A percentile compares a stretch with the other conserved stretches of the same genome.
Conservation (phyloP, 2,329 filamentous ascomycete genomes). For the Colletotrichum lindemuthianum region DNA sequence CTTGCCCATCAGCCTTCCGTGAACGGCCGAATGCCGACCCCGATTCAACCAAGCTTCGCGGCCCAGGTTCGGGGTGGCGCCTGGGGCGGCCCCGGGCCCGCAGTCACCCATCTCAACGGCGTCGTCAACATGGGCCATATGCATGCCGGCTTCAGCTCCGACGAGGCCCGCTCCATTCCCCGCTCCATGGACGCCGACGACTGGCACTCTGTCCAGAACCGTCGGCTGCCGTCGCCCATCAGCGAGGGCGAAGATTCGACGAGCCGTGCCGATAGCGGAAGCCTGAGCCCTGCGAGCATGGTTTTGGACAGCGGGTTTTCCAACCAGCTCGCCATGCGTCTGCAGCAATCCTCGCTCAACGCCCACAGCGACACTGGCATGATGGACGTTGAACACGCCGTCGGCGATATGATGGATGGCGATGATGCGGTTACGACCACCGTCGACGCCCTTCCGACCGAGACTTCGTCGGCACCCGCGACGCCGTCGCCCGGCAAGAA, state of each 20-base stretch:
- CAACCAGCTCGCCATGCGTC: conserved; percentile 47
- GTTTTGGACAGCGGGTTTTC: conserved; percentile 46
- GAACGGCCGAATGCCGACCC: conserved; percentile 65
- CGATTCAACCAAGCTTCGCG: conserved; percentile 68
- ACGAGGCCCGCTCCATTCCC: conserved; percentile 57
- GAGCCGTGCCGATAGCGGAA: conserved; percentile 38
- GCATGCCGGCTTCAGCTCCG: conserved; percentile 47
- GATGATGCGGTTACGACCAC: conserved; percentile 22
- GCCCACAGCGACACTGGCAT: conserved; percentile 41
- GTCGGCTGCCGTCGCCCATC: conserved; percentile 68
- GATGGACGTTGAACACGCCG: conserved; percentile 44
- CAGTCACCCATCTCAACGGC: conserved; percentile 46
- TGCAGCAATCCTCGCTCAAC: conserved; percentile 41
- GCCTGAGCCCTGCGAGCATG: conserved; percentile 47
- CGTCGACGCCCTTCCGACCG: conserved; percentile 23
- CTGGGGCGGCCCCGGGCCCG: conserved; percentile 50
- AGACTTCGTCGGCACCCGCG: conserved; percentile 42
- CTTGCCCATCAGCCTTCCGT: conserved; percentile 35
- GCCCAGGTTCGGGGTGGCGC: conserved; percentile 63
- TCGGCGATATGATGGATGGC: background rate
- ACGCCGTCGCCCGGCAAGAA: conserved; percentile 58
- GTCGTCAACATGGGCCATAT: conserved; percentile 52
- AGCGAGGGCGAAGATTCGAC: conserved; percentile 62
- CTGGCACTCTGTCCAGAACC: conserved; percentile 64
- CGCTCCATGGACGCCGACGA: conserved; percentile 58